Base-by-base conservation (phyloP, 2,329 filamentous ascomycete genomes). In the Mollisia scopiformis region DNA sequence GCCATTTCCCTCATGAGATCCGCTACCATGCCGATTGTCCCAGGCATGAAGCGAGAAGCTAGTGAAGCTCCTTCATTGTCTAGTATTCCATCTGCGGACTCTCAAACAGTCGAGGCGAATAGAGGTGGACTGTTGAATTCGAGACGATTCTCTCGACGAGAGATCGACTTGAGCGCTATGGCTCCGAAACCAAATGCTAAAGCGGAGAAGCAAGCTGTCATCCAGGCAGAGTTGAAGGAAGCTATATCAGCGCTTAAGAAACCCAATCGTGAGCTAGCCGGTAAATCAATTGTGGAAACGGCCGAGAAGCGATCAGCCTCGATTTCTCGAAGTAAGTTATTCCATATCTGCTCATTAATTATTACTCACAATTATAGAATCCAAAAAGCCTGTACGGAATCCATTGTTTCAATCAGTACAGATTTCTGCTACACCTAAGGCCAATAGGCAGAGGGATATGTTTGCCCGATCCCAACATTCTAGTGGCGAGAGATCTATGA, bases 171-270 rank as follows among this genome's bases (percentile, higher is more conserved):
- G 37, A 80, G 76, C 57, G 82, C 81, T 66, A 78, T 82, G 64
- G 80, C 79, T 28, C 81, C 78, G 35, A 74, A 80, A 30, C 81
- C 81, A 2, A 84, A 87, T 58, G 73, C 77, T 1, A 91, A 85
- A 74, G 80, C 84, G 31, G 85, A 79, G 68, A 90, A 86, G 73
- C 88, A 89, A 71, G 88, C 87, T 2, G 76, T 84, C 23, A 82
- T 92, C 1, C 86, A 92, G 51, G 85, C 87, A 28, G 88, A 93
- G 69, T 75, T 94, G 33, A 85, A 86, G 66, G 85, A 91, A 61
- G 91, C 91, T 8, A 93, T 95, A 53, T 84, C 84, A 6, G 84
- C 87, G 10, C 74, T 94, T 43, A 88, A 90, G 72, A 92, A 88
- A 74, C 91, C 91, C 1, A 93, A 94, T 69, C 84, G 91, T 49